Evolutionary conservation across 148 eudicot species (phyloP), one percentile per base, ranked within the genome.

Genomic region (Bassia scoparia): DNA sequence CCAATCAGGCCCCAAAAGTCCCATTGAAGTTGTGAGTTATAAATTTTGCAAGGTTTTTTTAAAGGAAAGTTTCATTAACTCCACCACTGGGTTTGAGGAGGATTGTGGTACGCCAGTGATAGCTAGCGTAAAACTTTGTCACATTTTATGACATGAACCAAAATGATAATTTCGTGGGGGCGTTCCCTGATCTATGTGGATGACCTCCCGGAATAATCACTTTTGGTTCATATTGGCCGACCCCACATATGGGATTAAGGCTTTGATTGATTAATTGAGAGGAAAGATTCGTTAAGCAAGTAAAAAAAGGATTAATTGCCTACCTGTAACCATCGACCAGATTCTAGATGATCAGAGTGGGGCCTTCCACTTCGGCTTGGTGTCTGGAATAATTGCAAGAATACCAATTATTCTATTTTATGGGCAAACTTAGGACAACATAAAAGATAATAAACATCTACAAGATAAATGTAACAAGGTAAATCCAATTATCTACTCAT

Each of bases 261-360:
- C n/a, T n/a, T n/a, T n/a, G n/a, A n/a, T n/a, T n/a, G n/a, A n/a
- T n/a, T n/a, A n/a, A n/a, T n/a, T n/a, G n/a, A n/a, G n/a, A n/a
- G n/a, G n/a, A n/a, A n/a, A n/a, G n/a, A n/a, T n/a, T n/a, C n/a
- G 33, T 49, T 6, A 67, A 48, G 34, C 7, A 30, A 69, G 31
- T 9, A 37, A 55, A 44, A 17, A 50, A 41, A 26, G 33, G 7
- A 67, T 41, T 38, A 12, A 6, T 54, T 33, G 48, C 81, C 72
- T 83, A 94, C 98, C 84, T 91, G 97, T 81, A 95, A 78, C 98
- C 98, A 95, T 63, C 93, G 93, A 76, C 83, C 77, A 76, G 92
- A 89, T 79, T 91, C 98, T 60, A 80, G 76, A 54, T 88, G 87
- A 86, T 95, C 97, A 82, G 83, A 84, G 68, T 89, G 79, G 75